A percentile compares a stretch with the other conserved stretches of the same genome.
phyloP scores from a whole-genome alignment of 805 yeast species.

The Metschnikowia reukaufii region DNA sequence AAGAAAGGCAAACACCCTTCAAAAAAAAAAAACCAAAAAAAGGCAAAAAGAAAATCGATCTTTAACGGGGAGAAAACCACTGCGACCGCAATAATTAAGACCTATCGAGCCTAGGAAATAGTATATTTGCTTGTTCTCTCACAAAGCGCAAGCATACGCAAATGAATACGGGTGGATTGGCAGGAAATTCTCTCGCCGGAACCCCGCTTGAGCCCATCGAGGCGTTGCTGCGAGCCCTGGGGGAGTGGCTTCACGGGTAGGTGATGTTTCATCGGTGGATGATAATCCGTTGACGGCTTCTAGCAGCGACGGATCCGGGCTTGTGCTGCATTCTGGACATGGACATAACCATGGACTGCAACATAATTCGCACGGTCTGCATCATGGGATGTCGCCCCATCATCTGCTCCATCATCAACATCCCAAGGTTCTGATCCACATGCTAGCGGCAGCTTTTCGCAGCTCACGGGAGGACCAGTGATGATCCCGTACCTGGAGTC shows the following conservation, averaged over 20 bases:
- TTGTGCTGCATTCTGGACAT: slow-evolving; percentile 4
- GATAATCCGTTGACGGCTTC: slow-evolving; percentile 6
- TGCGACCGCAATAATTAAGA: no score
- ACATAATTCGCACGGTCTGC: slow-evolving; percentile 2
- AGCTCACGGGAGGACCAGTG: background rate
- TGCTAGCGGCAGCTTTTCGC: slow-evolving; percentile 6
- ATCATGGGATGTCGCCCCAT: slow-evolving; percentile 15
- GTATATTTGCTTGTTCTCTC: no score
- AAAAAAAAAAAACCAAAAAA: no score
- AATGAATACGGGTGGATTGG: slow-evolving; percentile 19
- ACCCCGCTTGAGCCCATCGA: slow-evolving; percentile 18
- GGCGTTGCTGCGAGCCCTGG: slow-evolving; percentile 16
- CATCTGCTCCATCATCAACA: slow-evolving; percentile 10
- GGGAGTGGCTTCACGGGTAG: slow-evolving; percentile 13
- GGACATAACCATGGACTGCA: background rate
- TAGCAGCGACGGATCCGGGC: slow-evolving; percentile 4
- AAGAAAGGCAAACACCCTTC: no score
- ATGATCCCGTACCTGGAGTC: slow-evolving; percentile 15
- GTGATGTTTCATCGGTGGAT: slow-evolving; percentile 13
- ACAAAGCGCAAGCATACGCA: background rate
- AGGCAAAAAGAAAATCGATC: no score
- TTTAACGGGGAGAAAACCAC: no score
- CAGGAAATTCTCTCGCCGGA: slow-evolving; percentile 14
- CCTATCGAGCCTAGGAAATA: no score
- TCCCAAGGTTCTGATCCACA: background rate